Percentiles rank a stretch among this genome's conserved stretches.
Conservation (phyloP, 2,329 filamentous ascomycete species). For the Harringtonia aguacate region DNA sequence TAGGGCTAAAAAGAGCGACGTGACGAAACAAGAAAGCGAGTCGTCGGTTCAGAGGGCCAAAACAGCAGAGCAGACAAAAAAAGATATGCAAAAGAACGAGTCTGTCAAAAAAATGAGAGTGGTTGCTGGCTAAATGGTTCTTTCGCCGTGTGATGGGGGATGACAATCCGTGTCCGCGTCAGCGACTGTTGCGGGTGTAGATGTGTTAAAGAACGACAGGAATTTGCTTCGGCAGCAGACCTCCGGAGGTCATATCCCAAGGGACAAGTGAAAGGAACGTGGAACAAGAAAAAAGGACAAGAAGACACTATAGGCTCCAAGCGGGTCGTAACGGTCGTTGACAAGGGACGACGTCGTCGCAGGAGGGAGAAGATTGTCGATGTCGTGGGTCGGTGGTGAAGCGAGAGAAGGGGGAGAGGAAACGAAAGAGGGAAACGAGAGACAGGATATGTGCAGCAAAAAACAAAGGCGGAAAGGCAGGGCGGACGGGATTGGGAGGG, state of each 20-base stretch:
- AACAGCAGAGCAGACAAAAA: background rate
- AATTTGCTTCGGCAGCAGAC: slow-evolving; percentile 12
- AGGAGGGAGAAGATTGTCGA: slow-evolving; percentile 15
- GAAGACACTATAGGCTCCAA: slow-evolving; percentile 14
- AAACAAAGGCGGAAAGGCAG: slow-evolving; percentile 1
- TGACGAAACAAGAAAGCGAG: slow-evolving; percentile 1
- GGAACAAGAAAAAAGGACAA: slow-evolving; percentile 3
- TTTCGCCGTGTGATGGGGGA: background rate
- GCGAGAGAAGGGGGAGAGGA: slow-evolving; percentile 7
- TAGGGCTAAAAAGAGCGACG: slow-evolving; percentile 5
- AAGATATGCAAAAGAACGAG: slow-evolving; percentile 24
- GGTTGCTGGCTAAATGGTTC: slow-evolving; percentile 1
- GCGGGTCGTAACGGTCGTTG: slow-evolving; percentile 16
- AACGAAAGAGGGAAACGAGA: slow-evolving; percentile 6
- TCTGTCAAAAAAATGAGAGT: background rate
- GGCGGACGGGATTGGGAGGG: background rate
- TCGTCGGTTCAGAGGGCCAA: background rate
- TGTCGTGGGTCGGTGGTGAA: slow-evolving; percentile 16
- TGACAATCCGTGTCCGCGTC: slow-evolving; percentile 8
- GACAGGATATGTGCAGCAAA: slow-evolving; percentile 1
- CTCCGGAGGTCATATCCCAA: slow-evolving; percentile 15
- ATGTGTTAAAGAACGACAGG: slow-evolving; percentile 8
- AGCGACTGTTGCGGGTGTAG: slow-evolving; percentile 1
- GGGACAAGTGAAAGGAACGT: slow-evolving; percentile 4
- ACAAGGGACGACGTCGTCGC: slow-evolving; percentile 14